Conservation (phyloP, 2,329 filamentous ascomycete genomes). For the Colletotrichum sp. region DNA sequence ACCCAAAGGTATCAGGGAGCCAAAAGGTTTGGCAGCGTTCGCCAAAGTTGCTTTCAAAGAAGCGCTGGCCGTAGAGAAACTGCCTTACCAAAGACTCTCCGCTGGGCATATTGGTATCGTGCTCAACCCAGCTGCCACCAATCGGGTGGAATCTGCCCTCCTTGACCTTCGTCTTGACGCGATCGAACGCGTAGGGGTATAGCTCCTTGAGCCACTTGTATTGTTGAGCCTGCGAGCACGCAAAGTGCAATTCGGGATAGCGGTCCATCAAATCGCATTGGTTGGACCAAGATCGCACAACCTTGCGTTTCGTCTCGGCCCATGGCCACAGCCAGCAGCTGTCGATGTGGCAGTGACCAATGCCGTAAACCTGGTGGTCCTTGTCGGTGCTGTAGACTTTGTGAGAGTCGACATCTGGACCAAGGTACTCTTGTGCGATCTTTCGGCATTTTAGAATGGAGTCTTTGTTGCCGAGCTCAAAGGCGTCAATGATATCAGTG, state of each 20-base stretch:
- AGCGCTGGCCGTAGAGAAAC: constrained; percentile 93
- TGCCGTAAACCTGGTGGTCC: constrained; percentile 80
- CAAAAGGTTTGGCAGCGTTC: constrained; percentile 91
- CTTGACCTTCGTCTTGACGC: constrained; percentile 90
- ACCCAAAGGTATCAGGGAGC: constrained; percentile 98
- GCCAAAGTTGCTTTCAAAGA: constrained; percentile 93
- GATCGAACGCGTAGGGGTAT: constrained; percentile 87
- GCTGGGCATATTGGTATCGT: constrained; percentile 96
- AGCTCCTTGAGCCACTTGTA: constrained; percentile 95
- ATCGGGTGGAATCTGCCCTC: constrained; percentile 93
- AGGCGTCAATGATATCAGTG: constrained; percentile 89
- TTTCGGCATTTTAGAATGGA: constrained; percentile 81
- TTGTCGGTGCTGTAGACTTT: constrained; percentile 82
- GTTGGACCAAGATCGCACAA: constrained; percentile 94
- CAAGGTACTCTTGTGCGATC: constrained; percentile 84
- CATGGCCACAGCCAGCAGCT: constrained; percentile 99
- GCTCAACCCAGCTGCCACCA: constrained; percentile 97
- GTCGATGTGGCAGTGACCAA: constrained; percentile 98
- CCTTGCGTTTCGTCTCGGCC: constrained; percentile 96
- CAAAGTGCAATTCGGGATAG: constrained; percentile 92
- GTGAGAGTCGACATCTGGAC: constrained; percentile 78
- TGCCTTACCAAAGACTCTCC: constrained; percentile 94
- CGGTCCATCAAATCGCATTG: constrained; percentile 95
- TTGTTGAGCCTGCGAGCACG: constrained; percentile 93
- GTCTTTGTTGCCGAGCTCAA: constrained; percentile 79